phyloP scores from a whole-genome alignment of 139 green algal species.

The Chloropicon primus region DNA sequence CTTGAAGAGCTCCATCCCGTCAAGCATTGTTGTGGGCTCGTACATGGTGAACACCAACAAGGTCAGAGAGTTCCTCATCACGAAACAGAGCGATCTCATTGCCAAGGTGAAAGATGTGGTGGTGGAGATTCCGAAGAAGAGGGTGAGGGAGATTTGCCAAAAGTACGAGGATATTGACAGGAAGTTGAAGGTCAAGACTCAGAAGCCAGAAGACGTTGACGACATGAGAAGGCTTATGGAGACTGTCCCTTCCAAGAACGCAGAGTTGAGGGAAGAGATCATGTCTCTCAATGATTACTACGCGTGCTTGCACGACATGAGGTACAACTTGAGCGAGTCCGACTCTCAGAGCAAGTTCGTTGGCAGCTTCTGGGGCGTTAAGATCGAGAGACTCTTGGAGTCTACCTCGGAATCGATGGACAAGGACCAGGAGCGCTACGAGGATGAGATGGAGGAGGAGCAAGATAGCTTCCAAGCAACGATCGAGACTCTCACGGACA shows the following conservation, averaged over 20 bases:
- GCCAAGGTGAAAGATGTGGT: constrained; percentile 31
- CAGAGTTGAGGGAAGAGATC: constrained; percentile 36
- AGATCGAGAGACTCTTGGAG: constrained; percentile 17
- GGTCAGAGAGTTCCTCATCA: constrained; percentile 43
- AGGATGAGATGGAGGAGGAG: constrained; percentile 42
- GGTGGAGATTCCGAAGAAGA: constrained; percentile 29
- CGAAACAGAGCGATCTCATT: constrained; percentile 52
- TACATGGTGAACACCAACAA: constrained; percentile 33
- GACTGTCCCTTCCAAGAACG: constrained; percentile 36
- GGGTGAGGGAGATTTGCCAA: constrained; percentile 27
- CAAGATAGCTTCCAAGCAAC: constrained; percentile 44
- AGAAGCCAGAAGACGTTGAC: constrained; percentile 51
- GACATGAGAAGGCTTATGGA: constrained; percentile 48
- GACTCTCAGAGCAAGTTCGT: constrained; percentile 11
- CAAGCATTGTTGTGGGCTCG: constrained; percentile 35
- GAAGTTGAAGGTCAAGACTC: constrained; percentile 32
- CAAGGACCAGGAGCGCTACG: constrained; percentile 26
- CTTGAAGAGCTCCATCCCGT: constrained; percentile 34
- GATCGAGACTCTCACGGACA: constrained; percentile 28
- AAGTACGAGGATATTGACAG: constrained; percentile 52
- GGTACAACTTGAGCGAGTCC: constrained; percentile 10
- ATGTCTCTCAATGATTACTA: constrained; percentile 49
- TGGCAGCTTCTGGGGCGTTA: neutral
- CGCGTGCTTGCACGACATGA: constrained; percentile 27
- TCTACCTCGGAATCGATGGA: constrained; percentile 21